Base-by-base conservation (phyloP, 1,139 yeast genomes). In the Yamadazyma diospyri region DNA sequence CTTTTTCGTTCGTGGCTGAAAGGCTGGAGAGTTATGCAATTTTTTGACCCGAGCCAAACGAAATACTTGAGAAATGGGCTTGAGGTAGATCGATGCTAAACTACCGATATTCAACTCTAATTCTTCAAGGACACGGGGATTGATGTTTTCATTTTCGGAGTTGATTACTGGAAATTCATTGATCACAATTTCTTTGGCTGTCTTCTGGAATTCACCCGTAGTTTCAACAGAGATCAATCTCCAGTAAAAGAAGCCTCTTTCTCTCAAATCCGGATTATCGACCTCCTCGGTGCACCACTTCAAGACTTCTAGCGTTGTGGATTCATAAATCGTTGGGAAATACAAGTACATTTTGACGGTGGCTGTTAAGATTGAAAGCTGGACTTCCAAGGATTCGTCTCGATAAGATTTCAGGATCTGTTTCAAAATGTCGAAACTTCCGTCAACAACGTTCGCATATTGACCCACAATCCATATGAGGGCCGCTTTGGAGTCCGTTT, bases 171-270 rank as follows among this genome's bases (percentile, higher is more conserved):
- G 94, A 25, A 78, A 53, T 1, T 65, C 62, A 16, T 78, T 78
- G 43, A 79, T 67, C 6, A 87, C 69, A 12, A 88, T 69, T 29
- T 69, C 67, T 43, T 75, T 73, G 2, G 82, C 61, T 34, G 60
- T 37, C 54, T 66, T 45, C 39, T 66, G 73, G 43, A 67, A 66
- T 21, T 50, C 58, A 5, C 29, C 35, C 4, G 43, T 10, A n/a
- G 18, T 48, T 27, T 66, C 66, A 0, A 78, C 53, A 0, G 94
- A 76, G 6, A 89, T 60, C 18, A 88, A 55, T 35, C 95, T 68
- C 94, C 95, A 85, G 55, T 89, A 89, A 60, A 87, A 78, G 50
- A 67, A 83, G 0, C 94, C 96, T 29, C 96, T 61, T 45, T 86
- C 95, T 42, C 97, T 70, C 11, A 88, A 61, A 57, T 89, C 97